phyloP scores from a whole-genome alignment of 1,284 basidiomycete genomes.

The Gastroboletus turbinatus region DNA sequence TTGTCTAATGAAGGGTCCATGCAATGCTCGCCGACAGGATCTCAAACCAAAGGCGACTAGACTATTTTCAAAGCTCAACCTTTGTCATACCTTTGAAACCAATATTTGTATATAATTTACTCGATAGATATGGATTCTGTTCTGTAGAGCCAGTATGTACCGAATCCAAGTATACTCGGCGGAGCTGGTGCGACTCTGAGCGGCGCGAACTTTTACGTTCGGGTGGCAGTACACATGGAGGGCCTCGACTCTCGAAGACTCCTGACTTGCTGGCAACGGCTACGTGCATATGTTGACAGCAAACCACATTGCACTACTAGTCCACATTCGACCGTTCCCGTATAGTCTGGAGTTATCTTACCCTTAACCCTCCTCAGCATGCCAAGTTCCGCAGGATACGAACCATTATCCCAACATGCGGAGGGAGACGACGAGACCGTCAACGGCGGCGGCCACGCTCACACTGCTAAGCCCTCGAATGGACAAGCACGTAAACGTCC shows the following conservation, averaged over 20 bases:
- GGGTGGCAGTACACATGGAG: constrained; percentile 24
- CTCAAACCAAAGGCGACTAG: not conserved
- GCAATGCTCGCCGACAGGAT: not conserved
- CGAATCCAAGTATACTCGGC: not conserved
- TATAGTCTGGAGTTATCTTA: constrained; percentile 3
- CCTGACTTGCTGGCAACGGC: constrained; percentile 5
- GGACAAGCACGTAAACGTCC: constrained; percentile 47
- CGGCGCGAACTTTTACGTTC: constrained; percentile 8
- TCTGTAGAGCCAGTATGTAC: not conserved
- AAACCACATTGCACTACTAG: constrained; percentile 15
- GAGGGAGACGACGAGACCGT: constrained; percentile 61
- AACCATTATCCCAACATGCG: constrained; percentile 58
- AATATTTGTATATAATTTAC: not conserved
- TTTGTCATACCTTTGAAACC: not conserved
- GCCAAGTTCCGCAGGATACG: constrained; percentile 60
- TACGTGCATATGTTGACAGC: constrained; percentile 13
- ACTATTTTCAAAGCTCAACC: not conserved
- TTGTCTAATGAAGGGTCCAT: not conserved
- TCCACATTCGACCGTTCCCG: constrained; percentile 3
- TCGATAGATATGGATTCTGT: not conserved
- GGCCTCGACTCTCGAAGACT: not conserved
- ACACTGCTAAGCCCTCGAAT: constrained; percentile 31
- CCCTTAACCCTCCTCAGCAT: constrained; percentile 30
- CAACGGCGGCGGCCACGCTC: constrained; percentile 36
- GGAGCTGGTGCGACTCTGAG: no score